Conservation (phyloP, 2,329 filamentous ascomycete genomes). For the Cladobotryum protrusum region DNA sequence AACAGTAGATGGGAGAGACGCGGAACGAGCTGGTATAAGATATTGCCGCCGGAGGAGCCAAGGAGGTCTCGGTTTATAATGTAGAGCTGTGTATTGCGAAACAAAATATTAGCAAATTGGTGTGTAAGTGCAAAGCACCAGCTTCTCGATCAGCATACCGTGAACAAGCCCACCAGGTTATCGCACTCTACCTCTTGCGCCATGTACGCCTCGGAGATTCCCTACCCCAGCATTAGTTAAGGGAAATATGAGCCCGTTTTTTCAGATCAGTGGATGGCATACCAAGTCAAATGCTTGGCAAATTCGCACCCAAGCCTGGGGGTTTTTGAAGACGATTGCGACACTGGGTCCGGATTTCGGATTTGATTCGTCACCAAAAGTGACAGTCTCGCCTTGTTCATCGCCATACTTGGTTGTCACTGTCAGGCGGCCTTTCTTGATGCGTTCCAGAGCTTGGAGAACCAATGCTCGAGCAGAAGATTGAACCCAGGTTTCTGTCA, state of each 20-base stretch:
- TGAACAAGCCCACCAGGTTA: constrained; percentile 10
- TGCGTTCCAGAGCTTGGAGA: constrained; percentile 5
- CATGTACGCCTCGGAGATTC: constrained; percentile 14
- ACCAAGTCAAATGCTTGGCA: constrained; percentile 12
- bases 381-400: background rate
- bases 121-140: too few species aligned
- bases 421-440: constrained; percentile 6
- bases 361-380: background rate
- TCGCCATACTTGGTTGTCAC: constrained; percentile 1
- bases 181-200: constrained; percentile 11
- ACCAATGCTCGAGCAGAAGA: constrained; percentile 6
- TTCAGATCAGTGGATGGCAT: background rate
- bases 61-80: constrained; percentile 3
- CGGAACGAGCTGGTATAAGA: constrained; percentile 4
- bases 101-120: too few species aligned
- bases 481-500: constrained; percentile 13
- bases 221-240: constrained; percentile 3
- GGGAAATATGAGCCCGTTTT: too few species aligned
- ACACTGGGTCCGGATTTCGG: background rate
- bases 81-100: constrained; percentile 2
- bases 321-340: constrained; percentile 4
- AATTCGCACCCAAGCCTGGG: constrained; percentile 9
- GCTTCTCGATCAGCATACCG: constrained; percentile 1
- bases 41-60: constrained; percentile 2
- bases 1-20: constrained; percentile 1